Evolutionary conservation across 2,329 filamentous ascomycete genomes (phyloP).

Genomic region (Rutstroemia sp.): DNA sequence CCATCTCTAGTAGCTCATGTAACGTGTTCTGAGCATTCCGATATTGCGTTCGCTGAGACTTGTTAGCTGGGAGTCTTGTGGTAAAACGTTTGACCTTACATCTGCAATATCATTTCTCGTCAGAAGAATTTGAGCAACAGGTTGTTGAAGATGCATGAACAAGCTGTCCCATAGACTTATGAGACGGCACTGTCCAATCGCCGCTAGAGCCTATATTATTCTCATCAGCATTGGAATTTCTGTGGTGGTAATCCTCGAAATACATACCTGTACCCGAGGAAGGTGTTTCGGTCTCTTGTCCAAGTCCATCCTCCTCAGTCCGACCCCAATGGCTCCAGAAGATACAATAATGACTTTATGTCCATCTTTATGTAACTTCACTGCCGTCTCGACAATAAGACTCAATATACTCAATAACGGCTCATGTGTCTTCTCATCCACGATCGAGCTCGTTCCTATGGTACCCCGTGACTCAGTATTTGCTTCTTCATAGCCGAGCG

Average conservation of each 20-base stretch:
- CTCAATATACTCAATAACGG: conserved; percentile 86
- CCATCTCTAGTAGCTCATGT: conserved; percentile 82
- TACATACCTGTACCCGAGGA: conserved; percentile 67
- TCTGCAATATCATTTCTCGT: conserved; percentile 96
- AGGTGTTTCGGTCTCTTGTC: conserved; percentile 84
- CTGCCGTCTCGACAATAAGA: conserved; percentile 88
- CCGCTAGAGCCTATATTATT: conserved; percentile 66
- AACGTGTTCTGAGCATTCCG: conserved; percentile 96
- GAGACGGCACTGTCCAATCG: conserved; percentile 90
- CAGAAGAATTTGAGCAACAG: conserved; percentile 88
- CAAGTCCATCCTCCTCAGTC: conserved; percentile 81
- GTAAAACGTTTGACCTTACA: conserved; percentile 40
- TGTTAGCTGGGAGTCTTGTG: conserved; percentile 14
- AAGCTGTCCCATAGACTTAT: conserved; percentile 94
- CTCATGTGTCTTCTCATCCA: conserved; percentile 91
- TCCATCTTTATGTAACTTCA: conserved; percentile 80
- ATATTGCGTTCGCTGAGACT: conserved; percentile 71
- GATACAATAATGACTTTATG: conserved; percentile 95
- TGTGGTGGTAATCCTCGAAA: neutral
- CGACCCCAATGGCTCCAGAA: conserved; percentile 93
- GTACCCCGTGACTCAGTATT: conserved; percentile 8
- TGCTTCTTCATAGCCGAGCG: neutral
- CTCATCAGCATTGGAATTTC: neutral
- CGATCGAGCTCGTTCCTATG: conserved; percentile 96
- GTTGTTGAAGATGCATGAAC: conserved; percentile 80